Conservation (phyloP, 2,329 filamentous ascomycete genomes). For the Canariomyces notabilis region DNA sequence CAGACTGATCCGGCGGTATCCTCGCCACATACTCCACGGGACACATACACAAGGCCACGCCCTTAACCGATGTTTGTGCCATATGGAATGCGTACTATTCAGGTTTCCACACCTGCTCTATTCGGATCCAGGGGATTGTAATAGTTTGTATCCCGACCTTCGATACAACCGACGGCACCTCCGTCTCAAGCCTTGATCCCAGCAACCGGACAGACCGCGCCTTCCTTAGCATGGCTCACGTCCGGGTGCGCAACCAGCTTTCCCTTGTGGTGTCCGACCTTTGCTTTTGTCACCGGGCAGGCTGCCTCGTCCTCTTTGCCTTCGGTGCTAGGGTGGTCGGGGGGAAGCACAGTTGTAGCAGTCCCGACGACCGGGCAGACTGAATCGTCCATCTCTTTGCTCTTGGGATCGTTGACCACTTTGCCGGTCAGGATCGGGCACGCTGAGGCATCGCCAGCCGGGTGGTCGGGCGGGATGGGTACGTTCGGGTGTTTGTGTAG, state of each 20-base stretch:
- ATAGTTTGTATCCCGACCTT: too few species aligned
- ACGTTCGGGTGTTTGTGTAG: conserved; percentile 38
- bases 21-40: too few species aligned
- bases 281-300: conserved; percentile 40
- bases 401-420: conserved; percentile 34
- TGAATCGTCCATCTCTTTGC: conserved; percentile 37
- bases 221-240: conserved; percentile 27
- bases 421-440: conserved; percentile 34
- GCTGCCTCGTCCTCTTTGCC: conserved; percentile 31
- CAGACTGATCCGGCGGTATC: too few species aligned
- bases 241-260: conserved; percentile 35
- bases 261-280: conserved; percentile 39
- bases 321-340: conserved; percentile 34
- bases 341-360: conserved; percentile 38
- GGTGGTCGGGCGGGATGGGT: conserved; percentile 26
- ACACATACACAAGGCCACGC: too few species aligned
- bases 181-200: conserved; percentile 29
- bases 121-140: too few species aligned
- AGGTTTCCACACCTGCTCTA: neutral
- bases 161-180: too few species aligned
- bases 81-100: neutral
- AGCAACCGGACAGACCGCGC: conserved; percentile 37
- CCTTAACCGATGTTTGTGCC: neutral
- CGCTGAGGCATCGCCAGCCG: conserved; percentile 32
- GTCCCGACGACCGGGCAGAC: conserved; percentile 40